Evolutionary conservation across 2,329 filamentous ascomycete species (phyloP).

Genomic region (Chaetomium strumarium): DNA sequence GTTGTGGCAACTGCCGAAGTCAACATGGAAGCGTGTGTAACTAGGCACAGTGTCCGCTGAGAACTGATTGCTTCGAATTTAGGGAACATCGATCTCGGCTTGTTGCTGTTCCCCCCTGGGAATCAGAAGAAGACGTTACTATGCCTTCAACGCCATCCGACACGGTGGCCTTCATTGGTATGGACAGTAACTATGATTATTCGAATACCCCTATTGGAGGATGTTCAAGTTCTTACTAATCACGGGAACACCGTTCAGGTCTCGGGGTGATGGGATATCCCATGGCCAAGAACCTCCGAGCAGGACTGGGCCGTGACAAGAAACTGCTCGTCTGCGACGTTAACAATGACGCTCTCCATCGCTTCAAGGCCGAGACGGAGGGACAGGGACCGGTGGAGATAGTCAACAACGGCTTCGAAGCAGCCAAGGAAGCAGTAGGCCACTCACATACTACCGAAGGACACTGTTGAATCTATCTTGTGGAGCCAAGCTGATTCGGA

Average conservation of each 20-base stretch:
- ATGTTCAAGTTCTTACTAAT: too few species aligned
- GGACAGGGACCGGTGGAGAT: constrained; percentile 31
- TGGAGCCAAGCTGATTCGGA: too few species aligned
- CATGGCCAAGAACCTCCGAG: constrained; percentile 32
- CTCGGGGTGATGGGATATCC: constrained; percentile 33
- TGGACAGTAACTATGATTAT: background rate
- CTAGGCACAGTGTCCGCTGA: too few species aligned
- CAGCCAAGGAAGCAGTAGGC: constrained; percentile 31
- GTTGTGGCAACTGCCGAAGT: too few species aligned
- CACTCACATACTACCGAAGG: too few species aligned
- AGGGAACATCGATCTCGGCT: too few species aligned
- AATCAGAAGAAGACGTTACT: background rate
- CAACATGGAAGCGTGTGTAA: too few species aligned
- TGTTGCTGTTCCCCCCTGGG: too few species aligned
- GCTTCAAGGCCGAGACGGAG: constrained; percentile 33
- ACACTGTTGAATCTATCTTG: too few species aligned
- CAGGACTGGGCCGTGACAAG: constrained; percentile 23
- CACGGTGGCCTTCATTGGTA: constrained; percentile 30
- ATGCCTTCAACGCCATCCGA: constrained; percentile 23
- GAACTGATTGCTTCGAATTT: too few species aligned
- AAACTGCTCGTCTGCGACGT: constrained; percentile 33
- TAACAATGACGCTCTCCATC: constrained; percentile 30
- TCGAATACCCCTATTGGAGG: too few species aligned
- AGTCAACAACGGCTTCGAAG: constrained; percentile 34
- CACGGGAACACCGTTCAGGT: constrained; percentile 17